Evolutionary conservation across 768 basidiomycete genomes (phyloP).

Genomic region (Tricholoma flavovirens): DNA sequence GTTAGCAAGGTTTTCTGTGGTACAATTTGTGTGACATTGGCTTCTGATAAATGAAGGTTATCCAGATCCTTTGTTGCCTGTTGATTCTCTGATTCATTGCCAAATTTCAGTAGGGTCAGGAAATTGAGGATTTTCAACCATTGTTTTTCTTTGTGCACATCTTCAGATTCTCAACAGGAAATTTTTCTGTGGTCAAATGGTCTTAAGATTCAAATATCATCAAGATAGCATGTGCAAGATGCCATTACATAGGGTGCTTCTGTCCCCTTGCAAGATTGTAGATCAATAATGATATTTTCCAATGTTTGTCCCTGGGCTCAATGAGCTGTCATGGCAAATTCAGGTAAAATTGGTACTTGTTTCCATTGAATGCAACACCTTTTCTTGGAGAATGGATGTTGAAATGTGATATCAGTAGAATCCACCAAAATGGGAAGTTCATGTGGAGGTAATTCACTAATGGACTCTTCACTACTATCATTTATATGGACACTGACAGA

Average conservation of each 20-base stretch:
- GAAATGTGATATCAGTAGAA: not conserved
- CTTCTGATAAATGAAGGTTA: too few relatives aligned
- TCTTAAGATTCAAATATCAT: conserved; percentile 27
- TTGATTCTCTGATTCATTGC: not conserved
- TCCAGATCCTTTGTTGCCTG: not conserved
- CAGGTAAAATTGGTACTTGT: conserved; percentile 32
- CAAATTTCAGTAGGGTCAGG: not conserved
- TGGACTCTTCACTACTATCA: not conserved
- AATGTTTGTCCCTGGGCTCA: conserved; percentile 35
- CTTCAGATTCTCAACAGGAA: conserved; percentile 5
- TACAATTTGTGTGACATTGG: too few relatives aligned
- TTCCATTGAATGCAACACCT: conserved; percentile 7
- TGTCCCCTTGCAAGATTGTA: conserved; percentile 22
- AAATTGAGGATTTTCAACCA: conserved; percentile 1
- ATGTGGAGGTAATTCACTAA: not conserved
- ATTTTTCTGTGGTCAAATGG: conserved; percentile 6
- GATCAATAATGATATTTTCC: conserved; percentile 25
- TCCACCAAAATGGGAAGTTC: not conserved
- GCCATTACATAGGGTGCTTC: conserved; percentile 39
- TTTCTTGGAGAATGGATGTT: not conserved
- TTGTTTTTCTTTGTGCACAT: conserved; percentile 3
- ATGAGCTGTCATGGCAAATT: conserved; percentile 35
- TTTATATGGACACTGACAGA: not conserved
- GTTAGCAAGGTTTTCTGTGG: too few relatives aligned
- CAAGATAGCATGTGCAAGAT: conserved; percentile 24